Evolutionary conservation across 441 rosid species (phyloP).

Genomic region (Pelargonium citronellum): DNA sequence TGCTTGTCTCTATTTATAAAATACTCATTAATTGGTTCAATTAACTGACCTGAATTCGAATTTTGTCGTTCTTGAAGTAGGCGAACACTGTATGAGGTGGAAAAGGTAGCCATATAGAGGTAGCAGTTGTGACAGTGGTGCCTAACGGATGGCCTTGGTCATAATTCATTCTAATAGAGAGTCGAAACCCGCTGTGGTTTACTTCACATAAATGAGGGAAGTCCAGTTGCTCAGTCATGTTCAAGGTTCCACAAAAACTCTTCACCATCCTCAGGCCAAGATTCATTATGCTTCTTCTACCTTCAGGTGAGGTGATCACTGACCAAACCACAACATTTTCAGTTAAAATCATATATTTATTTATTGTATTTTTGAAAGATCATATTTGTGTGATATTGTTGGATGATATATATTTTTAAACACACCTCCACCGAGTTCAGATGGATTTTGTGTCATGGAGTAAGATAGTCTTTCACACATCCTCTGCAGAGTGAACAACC

Average conservation of each 20-base stretch:
- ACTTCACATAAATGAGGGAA: slow-evolving; percentile 41
- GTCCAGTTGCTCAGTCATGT: slow-evolving; percentile 45
- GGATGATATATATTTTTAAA: not conserved
- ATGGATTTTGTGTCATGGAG: slow-evolving; percentile 14
- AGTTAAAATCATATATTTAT: not conserved
- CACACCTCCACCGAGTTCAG: slow-evolving; percentile 40
- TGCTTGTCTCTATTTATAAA: too few relatives aligned
- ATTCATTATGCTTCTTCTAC: slow-evolving; percentile 42
- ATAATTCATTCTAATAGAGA: slow-evolving; percentile 35
- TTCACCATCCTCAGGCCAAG: slow-evolving; percentile 55
- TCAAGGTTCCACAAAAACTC: slow-evolving; percentile 39
- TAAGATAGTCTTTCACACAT: slow-evolving; percentile 53
- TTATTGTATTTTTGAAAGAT: too few relatives aligned
- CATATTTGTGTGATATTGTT: not conserved
- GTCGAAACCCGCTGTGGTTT: slow-evolving; percentile 45
- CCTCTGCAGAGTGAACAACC: slow-evolving; percentile 50
- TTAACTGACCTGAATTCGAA: slow-evolving; percentile 41
- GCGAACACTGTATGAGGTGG: slow-evolving; percentile 35
- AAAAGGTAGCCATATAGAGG: slow-evolving; percentile 52
- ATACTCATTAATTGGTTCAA: too few relatives aligned
- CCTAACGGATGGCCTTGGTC: slow-evolving; percentile 47
- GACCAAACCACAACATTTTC: slow-evolving; percentile 3
- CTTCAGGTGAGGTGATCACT: slow-evolving; percentile 27
- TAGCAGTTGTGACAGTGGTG: slow-evolving; percentile 44
- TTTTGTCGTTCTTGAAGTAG: slow-evolving; percentile 31